Percentiles rank a stretch among this genome's conserved stretches.
Conservation (phyloP, 2,329 filamentous ascomycete species). For the Leptoxyphium fumago region DNA sequence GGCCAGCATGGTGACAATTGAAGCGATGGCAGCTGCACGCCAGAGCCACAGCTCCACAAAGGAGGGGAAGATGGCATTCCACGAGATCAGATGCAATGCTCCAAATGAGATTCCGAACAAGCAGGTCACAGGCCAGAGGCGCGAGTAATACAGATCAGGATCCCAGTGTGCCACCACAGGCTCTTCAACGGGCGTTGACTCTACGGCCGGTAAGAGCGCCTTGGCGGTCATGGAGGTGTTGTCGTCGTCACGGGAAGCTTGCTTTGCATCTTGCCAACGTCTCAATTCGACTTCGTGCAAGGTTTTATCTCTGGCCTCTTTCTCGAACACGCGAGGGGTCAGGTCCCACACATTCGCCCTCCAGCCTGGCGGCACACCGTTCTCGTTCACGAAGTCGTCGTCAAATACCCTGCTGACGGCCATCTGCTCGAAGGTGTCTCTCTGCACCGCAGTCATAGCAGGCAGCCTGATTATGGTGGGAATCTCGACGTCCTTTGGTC, state of each 20-base stretch:
- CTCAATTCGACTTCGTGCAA: neutral
- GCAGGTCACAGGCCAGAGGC: neutral
- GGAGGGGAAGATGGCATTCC: neutral
- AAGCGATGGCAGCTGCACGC: neutral
- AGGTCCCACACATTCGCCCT: conserved; percentile 17
- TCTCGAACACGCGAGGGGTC: conserved; percentile 16
- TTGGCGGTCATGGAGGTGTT: neutral
- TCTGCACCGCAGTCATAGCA: conserved; percentile 12
- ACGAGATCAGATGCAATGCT: neutral
- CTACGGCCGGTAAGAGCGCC: neutral
- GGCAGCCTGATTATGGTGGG: conserved; percentile 18
- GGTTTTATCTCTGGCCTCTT: neutral
- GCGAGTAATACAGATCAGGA: neutral
- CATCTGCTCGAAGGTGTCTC: conserved; percentile 13
- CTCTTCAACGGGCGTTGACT: neutral
- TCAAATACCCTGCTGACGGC: conserved; percentile 17
- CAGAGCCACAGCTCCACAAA: neutral
- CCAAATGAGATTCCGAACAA: neutral
- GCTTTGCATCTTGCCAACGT: neutral
- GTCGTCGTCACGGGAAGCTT: neutral
- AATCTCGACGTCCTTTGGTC: conserved; percentile 23
- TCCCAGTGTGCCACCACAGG: neutral
- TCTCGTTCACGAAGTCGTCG: conserved; percentile 10
- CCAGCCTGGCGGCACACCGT: conserved; percentile 6
- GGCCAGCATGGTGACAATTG: neutral